These are phyloP conservation scores for Linderniella brevidens DNA, from an alignment of 257 asterid species.

Conservation along the genomic window DNA sequence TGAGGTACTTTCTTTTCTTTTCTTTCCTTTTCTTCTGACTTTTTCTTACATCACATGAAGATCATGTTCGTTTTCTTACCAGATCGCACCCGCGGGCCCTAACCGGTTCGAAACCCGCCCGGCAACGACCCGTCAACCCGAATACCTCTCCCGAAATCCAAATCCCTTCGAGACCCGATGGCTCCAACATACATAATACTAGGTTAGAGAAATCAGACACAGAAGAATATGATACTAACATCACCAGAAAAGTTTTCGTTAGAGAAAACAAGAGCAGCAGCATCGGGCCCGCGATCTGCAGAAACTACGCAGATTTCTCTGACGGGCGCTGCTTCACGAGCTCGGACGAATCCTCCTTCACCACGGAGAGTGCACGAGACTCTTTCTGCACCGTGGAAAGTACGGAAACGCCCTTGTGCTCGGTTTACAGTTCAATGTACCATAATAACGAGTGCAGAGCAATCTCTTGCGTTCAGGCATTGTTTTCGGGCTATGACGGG, in stretches of 20 bases:
- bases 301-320: too few relatives aligned
- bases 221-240: not conserved
- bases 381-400: too few relatives aligned
- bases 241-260: constrained; percentile 14
- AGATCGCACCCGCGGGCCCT: constrained; percentile 52
- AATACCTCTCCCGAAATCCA: constrained; percentile 23
- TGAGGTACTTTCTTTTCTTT: constrained; percentile 33
- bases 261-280: constrained; percentile 13
- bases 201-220: not conserved
- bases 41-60: not conserved
- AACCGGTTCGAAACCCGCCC: constrained; percentile 17
- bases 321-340: too few relatives aligned
- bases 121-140: constrained; percentile 15
- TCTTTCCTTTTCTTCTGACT: not conserved
- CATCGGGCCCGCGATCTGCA: too few relatives aligned
- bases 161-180: constrained; percentile 21
- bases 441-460: not conserved
- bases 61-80: constrained; percentile 5
- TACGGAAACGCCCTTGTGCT: too few relatives aligned
- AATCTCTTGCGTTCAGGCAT: constrained; percentile 12
- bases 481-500: too few relatives aligned
- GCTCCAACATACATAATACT: too few relatives aligned
- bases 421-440: too few relatives aligned
- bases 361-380: too few relatives aligned
- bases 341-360: too few relatives aligned